Base-by-base conservation (phyloP, 148 eudicot genomes). In the Fallopia convolvulus region DNA sequence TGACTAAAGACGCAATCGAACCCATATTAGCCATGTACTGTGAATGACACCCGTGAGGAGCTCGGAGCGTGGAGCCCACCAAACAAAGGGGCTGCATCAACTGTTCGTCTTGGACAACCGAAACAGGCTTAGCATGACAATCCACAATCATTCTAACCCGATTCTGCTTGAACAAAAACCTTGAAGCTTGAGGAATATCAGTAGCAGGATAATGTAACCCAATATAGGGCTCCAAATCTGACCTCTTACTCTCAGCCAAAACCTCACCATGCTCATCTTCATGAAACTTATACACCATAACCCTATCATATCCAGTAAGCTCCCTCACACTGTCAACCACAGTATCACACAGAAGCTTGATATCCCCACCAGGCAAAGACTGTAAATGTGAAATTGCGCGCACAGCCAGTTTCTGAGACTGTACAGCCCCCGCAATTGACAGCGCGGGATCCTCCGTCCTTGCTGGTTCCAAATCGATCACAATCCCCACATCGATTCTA, bases 251-350 rank as follows among this genome's bases (percentile, higher is more conserved):
- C 88, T 95, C 99, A 10, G 99, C 84, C 78, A 91, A 83, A 78
- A 95, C 97, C 84, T 95, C 99, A 17, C 99, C 99, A 80, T 95
- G 97, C 81, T 95, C 99, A 82, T 95, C 99, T 49, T 95, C 99
- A 78, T 95, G 99, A 79, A 95, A 95, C 86, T 81, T 95, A 49
- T 95, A 95, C 58, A 93, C 97, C 99, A 95, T 95, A 63, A 95
- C 97, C 79, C 99, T 75, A 36, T 95, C 99, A 81, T 90, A 95
- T n/a, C 97, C 99, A 0, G 99, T 95, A 26, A 93, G 83, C 81
- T 90, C 92, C 79, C 89, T 85, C 42, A 95, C 94, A 79, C 90
- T 80, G 84, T 86, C 78, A 33, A 95, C 99, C 72, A 95, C 97
- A 17, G 94, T 83, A 75, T 95, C 97, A 83, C 99, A 95, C 80